phyloP scores from a whole-genome alignment of 352 stramenopile species.

The Peronospora destructor region DNA sequence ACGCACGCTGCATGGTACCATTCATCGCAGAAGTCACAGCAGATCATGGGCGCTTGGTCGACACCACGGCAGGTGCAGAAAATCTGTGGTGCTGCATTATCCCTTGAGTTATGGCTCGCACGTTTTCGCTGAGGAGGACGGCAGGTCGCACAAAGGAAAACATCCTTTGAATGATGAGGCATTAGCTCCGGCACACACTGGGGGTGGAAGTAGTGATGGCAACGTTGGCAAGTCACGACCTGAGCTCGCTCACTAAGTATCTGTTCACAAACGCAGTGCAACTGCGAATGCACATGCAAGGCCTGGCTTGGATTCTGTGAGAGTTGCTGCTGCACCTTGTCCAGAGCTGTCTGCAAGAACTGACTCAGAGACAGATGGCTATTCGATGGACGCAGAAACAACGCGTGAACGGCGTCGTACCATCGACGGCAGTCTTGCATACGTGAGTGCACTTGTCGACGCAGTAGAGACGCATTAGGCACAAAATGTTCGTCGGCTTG shows the following conservation, averaged over 20 bases:
- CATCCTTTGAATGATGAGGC: constrained; percentile 1
- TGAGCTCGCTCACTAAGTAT: constrained; percentile 46
- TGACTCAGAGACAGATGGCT: constrained; percentile 24
- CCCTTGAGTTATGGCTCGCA: not conserved
- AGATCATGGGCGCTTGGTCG: constrained; percentile 77
- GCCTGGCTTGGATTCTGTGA: constrained; percentile 10
- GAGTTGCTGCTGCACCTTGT: constrained; percentile 23
- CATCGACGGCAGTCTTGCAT: constrained; percentile 67
- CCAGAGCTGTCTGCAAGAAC: constrained; percentile 44
- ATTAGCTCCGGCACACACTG: constrained; percentile 40
- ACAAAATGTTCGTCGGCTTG: constrained; percentile 56
- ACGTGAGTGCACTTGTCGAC: constrained; percentile 51
- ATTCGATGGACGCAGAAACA: constrained; percentile 54
- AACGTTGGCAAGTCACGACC: constrained; percentile 45
- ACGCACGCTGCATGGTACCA: constrained; percentile 80
- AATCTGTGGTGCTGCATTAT: constrained; percentile 13
- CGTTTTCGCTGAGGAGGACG: constrained; percentile 18
- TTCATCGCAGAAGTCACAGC: constrained; percentile 83
- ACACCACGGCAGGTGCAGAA: constrained; percentile 69
- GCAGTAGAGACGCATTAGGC: constrained; percentile 49
- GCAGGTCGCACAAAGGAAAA: constrained; percentile 19
- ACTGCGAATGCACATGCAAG: constrained; percentile 21
- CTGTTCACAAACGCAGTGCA: constrained; percentile 72
- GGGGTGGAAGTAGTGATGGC: constrained; percentile 47
- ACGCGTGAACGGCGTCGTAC: constrained; percentile 36